Percentiles rank a stretch among this genome's conserved stretches.
Evolutionary conservation across 331 rosid species (phyloP).

Genomic region (Acacia concinna): DNA sequence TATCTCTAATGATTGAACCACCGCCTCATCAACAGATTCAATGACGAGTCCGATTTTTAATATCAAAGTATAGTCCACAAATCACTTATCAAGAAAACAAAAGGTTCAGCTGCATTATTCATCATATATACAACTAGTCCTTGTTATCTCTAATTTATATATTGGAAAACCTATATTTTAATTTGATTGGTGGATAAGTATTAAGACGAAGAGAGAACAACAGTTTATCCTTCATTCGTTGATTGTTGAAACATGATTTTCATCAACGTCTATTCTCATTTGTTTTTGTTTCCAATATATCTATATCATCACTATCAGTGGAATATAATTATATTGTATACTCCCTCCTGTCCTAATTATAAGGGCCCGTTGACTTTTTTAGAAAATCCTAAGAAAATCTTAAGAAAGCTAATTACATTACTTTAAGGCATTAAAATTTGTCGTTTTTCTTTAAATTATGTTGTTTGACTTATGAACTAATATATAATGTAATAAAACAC

Average conservation of each 20-base stretch:
- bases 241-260: not conserved
- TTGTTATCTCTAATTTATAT: not conserved
- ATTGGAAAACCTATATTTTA: not conserved
- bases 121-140: not conserved
- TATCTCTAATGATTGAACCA: not conserved
- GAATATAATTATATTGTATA: not conserved
- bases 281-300: not conserved
- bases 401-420: no score
- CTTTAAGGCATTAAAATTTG: no score
- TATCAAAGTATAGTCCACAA: not conserved
- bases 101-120: not conserved
- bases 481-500: no score
- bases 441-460: no score
- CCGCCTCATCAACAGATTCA: not conserved
- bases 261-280: not conserved
- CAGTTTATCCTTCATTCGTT: not conserved
- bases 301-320: not conserved
- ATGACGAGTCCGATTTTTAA: no score
- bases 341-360: no score
- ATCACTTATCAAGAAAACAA: not conserved
- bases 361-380: no score
- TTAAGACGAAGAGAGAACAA: not conserved
- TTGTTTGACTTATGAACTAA: no score
- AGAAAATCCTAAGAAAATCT: no score
- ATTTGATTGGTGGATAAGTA: not conserved